phyloP scores from a whole-genome alignment of 1,284 basidiomycete genomes.

The Takashimella tepidaria region DNA sequence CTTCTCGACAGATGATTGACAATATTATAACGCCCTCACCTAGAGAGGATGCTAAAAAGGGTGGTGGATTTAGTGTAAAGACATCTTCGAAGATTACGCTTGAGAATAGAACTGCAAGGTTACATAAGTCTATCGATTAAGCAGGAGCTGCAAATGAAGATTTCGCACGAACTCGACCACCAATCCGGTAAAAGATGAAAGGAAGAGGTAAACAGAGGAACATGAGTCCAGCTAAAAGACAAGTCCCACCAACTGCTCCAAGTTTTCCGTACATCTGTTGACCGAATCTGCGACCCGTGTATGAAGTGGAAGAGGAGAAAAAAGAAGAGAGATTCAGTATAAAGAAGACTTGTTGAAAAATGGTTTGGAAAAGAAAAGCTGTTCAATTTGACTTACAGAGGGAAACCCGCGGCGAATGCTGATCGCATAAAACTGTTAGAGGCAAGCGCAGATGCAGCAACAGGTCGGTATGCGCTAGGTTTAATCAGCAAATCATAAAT shows the following conservation, averaged over 20 bases:
- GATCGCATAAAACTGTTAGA: conserved; percentile 64
- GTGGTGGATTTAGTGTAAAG: no score
- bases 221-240: conserved; percentile 66
- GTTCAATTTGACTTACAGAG: conserved; percentile 52
- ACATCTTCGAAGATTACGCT: no score
- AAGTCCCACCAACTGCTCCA: conserved; percentile 68
- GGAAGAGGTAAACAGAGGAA: conserved; percentile 66
- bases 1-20: no score
- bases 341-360: conserved; percentile 8
- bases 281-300: no score
- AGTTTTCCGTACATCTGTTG: conserved; percentile 49
- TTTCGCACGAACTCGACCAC: conserved; percentile 30
- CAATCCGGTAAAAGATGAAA: conserved; percentile 48
- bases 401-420: conserved; percentile 65
- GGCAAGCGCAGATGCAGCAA: conserved; percentile 71
- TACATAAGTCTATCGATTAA: conserved; percentile 2
- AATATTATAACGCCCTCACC: no score
- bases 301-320: no score
- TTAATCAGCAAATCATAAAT: background rate
- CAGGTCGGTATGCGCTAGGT: conserved; percentile 65
- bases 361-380: conserved; percentile 44
- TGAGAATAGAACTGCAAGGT: no score
- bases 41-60: no score
- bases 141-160: conserved; percentile 8
- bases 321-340: background rate